Evolutionary conservation across 306 rosid genomes (phyloP), one percentile per base, ranked within the genome.

Genomic region (Casuarina glauca): DNA sequence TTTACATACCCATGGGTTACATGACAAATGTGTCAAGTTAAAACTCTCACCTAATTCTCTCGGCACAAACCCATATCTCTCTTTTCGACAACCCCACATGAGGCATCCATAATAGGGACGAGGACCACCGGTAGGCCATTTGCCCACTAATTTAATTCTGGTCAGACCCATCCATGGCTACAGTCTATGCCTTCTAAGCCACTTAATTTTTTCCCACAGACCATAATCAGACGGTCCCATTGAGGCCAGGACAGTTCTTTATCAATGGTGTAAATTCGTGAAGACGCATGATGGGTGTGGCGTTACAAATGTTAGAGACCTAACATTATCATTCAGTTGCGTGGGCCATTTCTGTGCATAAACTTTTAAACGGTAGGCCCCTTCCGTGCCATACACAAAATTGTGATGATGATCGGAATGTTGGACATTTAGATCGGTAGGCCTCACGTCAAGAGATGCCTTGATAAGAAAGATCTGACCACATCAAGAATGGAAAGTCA

Each of bases 71-170:
- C 12, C 2, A 46, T 46, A 46, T 46, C 10, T 46, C 51, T 48
- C 51, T 48, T 48, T 26, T 9, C 49, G 5, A 66, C 35, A 11
- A 13, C 49, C 49, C 70, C 11, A 41, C 71, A 17, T 12, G 71
- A 66, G 12, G 16, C 68, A 48, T 69, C 26, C 46, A 63, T 69
- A 41, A 75, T 68, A 54, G 51, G 26, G 68, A 50, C 55, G 71
- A 42, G 79, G 77, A 74, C 85, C 77, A 38, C 54, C 60, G 57
- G 73, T 74, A 76, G 79, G 80, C 74, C 73, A 82, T 58, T 86
- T 76, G 70, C 84, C 73, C 85, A 11, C 63, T 71, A 42, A 64
- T 42, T 77, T 76, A 77, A 66, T 80, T 74, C 36, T 74, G 35
- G 72, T 76, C 50, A 55, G 69, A 72, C 73, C 64, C 68, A 68